Evolutionary conservation across 1,284 basidiomycete species (phyloP), one percentile per base, ranked within the genome.

Genomic region (Boletus holoroseus): DNA sequence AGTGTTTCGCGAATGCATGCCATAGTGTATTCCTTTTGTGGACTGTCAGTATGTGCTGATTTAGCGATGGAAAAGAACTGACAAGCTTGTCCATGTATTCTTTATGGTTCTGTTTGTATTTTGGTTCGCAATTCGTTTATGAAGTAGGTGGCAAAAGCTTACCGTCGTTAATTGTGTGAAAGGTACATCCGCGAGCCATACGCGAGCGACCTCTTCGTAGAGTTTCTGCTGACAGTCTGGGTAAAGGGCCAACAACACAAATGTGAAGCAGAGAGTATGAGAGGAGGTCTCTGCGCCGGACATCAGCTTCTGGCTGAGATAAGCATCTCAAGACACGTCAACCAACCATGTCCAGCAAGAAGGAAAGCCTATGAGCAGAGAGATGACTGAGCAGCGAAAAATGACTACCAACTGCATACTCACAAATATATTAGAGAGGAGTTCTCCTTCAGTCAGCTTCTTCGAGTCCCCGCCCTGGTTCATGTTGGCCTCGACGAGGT

Each of bases 401-500:
- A 28, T 22, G 9, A 5, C 32, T 15, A 18, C 3, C 36, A 11
- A 28, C 6, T 40, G n/a, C 15, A 22, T 41, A 58, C 67, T 59
- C 47, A 76, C 76, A 57, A 75, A 76, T 45, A 71, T 71, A 50
- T 76, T 65, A 0, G 76, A 77, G 7, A 76, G 54, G 7, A 77
- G 48, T 46, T 77, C 76, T 18, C 66, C 70, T 30, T 77, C 74
- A 3, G 68, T 71, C 36, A 78, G 51, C 20, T 57, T 56, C 50
- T 65, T 68, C 12, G 58, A 47, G 12, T 62, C 57, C 3, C 59
- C 58, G 1, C 68, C 67, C 34, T 68, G 62, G 0, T 60, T 54
- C 69, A 75, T 69, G 54, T 76, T 78, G 0, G 74, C 74, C 50
- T 71, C 69, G 3, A 76, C 76, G 26, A 77, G 58, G 57, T 74